Evolutionary conservation across 2,329 filamentous ascomycete genomes (phyloP).

Genomic region (Epichloe hybrida): DNA sequence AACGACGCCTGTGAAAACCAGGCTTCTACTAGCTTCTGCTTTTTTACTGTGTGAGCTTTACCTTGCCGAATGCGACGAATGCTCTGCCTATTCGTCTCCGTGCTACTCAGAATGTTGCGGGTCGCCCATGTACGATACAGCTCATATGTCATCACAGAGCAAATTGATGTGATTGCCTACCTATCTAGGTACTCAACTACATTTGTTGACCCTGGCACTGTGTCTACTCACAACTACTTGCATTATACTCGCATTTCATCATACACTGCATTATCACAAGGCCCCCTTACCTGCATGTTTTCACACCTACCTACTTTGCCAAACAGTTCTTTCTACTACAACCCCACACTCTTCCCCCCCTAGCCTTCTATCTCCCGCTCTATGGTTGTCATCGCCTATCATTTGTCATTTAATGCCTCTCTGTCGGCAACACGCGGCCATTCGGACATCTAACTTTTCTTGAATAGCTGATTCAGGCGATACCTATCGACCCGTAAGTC

Average conservation of each 20-base stretch:
- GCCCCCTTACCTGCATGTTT: slow-evolving; percentile 6
- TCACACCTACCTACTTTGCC: background rate
- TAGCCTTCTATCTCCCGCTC: slow-evolving; percentile 5
- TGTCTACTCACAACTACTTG: background rate
- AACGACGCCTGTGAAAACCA: background rate
- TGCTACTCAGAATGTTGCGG: background rate
- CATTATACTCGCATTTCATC: slow-evolving; percentile 2
- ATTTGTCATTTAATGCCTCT: background rate
- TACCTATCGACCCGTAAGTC: slow-evolving; percentile 47
- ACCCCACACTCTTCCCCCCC: slow-evolving; percentile 13
- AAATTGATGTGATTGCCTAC: background rate
- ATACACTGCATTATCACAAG: slow-evolving; percentile 6
- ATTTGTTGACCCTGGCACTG: background rate
- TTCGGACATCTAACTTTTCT: slow-evolving; percentile 26
- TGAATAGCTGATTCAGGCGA: slow-evolving; percentile 45
- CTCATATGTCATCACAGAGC: background rate
- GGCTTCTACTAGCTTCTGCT: background rate
- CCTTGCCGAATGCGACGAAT: too few relatives aligned
- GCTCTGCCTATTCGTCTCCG: background rate
- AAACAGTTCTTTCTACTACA: slow-evolving; percentile 8
- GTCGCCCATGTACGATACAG: background rate
- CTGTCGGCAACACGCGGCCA: slow-evolving; percentile 2
- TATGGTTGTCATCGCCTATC: background rate
- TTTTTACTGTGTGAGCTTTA: background rate
- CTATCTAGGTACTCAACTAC: background rate